phyloP scores from a whole-genome alignment of 1,284 basidiomycete species.

The Leucoagaricus sp. region DNA sequence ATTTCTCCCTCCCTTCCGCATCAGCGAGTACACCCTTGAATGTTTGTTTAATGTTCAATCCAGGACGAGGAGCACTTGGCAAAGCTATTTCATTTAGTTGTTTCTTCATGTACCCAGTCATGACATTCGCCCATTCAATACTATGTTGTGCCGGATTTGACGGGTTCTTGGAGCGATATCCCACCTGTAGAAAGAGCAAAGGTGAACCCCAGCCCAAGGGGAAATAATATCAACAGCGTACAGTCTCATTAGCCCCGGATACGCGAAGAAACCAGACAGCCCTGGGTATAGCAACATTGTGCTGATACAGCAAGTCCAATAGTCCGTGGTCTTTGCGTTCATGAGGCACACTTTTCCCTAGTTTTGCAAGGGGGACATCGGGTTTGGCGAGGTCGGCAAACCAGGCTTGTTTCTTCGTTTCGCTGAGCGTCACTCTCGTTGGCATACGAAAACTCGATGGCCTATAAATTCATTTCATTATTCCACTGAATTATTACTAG shows the following conservation, averaged over 20 bases:
- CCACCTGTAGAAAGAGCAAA: slow-evolving; percentile 44
- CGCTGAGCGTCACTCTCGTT: slow-evolving; percentile 87
- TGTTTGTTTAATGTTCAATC: slow-evolving; percentile 76
- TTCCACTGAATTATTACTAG: not conserved
- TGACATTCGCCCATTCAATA: slow-evolving; percentile 85
- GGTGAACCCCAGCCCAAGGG: no score
- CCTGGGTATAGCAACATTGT: slow-evolving; percentile 81
- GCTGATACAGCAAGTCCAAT: slow-evolving; percentile 82
- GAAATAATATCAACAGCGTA: slow-evolving; percentile 35
- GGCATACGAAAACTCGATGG: slow-evolving; percentile 82
- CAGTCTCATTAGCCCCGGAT: slow-evolving; percentile 94
- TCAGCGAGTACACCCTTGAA: slow-evolving; percentile 79
- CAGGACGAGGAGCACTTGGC: slow-evolving; percentile 74
- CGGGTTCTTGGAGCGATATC: slow-evolving; percentile 69
- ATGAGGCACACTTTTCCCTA: slow-evolving; percentile 91
- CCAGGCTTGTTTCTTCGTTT: slow-evolving; percentile 86
- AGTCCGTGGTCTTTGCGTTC: slow-evolving; percentile 92
- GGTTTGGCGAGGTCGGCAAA: slow-evolving; percentile 91
- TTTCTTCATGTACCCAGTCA: slow-evolving; percentile 89
- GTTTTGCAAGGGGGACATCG: slow-evolving; percentile 82
- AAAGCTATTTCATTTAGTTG: slow-evolving; percentile 85
- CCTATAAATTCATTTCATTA: slow-evolving; percentile 27
- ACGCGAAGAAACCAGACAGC: slow-evolving; percentile 97
- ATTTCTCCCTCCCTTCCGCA: slow-evolving; percentile 65
- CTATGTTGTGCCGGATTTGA: slow-evolving; percentile 86